A percentile compares a stretch with the other conserved stretches of the same genome.
These are phyloP conservation scores for Mollisia scopiformis DNA, from an alignment of 2,329 filamentous ascomycete species.

Conservation along the genomic window DNA sequence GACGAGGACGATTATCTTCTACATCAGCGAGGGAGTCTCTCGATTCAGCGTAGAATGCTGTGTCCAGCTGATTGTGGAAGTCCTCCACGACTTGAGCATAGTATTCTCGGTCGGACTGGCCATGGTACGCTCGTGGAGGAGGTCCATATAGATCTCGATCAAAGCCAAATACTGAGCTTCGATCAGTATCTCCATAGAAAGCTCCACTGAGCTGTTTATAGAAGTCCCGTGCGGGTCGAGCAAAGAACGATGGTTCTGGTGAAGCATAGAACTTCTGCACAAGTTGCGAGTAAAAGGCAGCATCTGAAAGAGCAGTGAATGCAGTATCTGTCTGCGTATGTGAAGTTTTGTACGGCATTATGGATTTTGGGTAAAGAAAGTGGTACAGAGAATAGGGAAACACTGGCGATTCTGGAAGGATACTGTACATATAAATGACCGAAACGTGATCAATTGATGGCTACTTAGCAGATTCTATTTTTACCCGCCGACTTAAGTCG, in stretches of 20 bases:
- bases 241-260: background rate
- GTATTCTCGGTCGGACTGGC: background rate
- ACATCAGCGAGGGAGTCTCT: slow-evolving; percentile 4
- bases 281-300: background rate
- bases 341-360: background rate
- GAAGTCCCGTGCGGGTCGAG: background rate
- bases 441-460: background rate
- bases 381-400: background rate
- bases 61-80: background rate
- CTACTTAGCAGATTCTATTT: background rate
- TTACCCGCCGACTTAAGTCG: slow-evolving; percentile 1
- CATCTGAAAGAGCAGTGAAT: background rate
- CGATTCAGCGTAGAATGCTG: background rate
- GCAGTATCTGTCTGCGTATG: background rate
- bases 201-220: background rate
- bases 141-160: background rate
- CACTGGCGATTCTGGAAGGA: background rate
- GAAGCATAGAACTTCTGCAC: background rate
- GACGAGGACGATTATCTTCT: background rate
- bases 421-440: background rate
- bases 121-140: background rate
- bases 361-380: background rate
- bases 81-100: background rate
- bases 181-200: background rate
- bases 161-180: background rate